Conservation (phyloP, 2,329 filamentous ascomycete genomes). For the Colletotrichum zoysiae region DNA sequence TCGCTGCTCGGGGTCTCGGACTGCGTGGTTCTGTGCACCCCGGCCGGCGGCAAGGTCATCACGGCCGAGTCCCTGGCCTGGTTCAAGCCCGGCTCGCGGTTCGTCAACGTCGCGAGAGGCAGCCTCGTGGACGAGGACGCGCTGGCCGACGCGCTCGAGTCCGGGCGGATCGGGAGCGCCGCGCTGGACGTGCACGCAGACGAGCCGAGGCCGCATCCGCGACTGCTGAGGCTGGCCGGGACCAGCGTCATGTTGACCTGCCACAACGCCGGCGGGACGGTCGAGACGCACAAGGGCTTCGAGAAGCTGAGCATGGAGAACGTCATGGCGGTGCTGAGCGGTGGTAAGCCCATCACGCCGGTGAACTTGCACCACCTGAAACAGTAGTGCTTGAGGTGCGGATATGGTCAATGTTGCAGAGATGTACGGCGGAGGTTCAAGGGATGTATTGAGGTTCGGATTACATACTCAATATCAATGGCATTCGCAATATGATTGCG, state of each 20-base stretch:
- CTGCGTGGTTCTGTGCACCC: slow-evolving; percentile 73
- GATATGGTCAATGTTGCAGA: no score
- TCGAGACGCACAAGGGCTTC: slow-evolving; percentile 75
- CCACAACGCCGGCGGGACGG: slow-evolving; percentile 75
- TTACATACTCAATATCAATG: no score
- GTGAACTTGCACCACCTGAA: slow-evolving; percentile 71
- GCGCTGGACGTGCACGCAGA: slow-evolving; percentile 74
- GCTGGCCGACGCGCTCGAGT: slow-evolving; percentile 69
- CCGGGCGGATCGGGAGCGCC: slow-evolving; percentile 61
- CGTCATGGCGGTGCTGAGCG: slow-evolving; percentile 69
- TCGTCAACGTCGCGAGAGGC: slow-evolving; percentile 77
- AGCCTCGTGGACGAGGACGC: slow-evolving; percentile 75
- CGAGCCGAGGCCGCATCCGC: slow-evolving; percentile 67
- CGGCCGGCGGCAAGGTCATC: slow-evolving; percentile 64
- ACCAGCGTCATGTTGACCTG: slow-evolving; percentile 70
- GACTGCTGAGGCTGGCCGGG: slow-evolving; percentile 56
- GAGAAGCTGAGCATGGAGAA: slow-evolving; percentile 77
- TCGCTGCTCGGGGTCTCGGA: slow-evolving; percentile 66
- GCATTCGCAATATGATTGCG: no score
- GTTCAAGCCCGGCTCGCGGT: slow-evolving; percentile 67
- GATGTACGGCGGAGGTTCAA: no score
- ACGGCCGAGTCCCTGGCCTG: slow-evolving; percentile 59
- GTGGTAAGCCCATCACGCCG: slow-evolving; percentile 66
- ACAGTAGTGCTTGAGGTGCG: slow-evolving; percentile 11
- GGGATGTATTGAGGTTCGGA: no score